Conservation (phyloP, 2,329 filamentous ascomycete species). For the Fusarium sp. region DNA sequence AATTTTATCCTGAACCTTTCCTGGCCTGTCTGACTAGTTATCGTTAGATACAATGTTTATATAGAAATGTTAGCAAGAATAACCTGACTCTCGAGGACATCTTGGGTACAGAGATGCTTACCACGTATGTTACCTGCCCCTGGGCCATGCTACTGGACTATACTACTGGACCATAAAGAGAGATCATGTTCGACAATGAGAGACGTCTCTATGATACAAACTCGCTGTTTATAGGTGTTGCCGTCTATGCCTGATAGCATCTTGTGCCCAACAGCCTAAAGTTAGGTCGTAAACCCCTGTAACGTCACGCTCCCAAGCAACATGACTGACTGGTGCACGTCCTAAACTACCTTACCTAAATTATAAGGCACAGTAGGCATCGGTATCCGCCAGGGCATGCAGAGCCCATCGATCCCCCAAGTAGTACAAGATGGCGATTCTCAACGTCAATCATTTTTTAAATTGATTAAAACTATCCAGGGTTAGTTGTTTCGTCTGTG, state of each 20-base stretch:
- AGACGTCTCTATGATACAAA: neutral
- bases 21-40: neutral
- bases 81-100: neutral
- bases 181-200: too few species aligned
- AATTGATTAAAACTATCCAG: neutral
- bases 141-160: neutral
- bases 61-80: too few species aligned
- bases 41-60: too few species aligned
- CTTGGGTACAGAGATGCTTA: neutral
- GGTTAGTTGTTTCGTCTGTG: neutral
- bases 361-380: constrained; percentile 9
- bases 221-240: neutral
- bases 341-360: constrained; percentile 1
- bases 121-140: neutral
- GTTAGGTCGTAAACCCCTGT: neutral
- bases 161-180: neutral
- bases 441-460: neutral
- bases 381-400: constrained; percentile 5
- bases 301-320: constrained; percentile 17
- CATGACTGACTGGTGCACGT: constrained; percentile 26
- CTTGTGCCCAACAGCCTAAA: neutral
- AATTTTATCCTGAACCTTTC: neutral
- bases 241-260: neutral
- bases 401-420: neutral
- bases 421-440: neutral